Evolutionary conservation across 768 basidiomycete genomes (phyloP).

Genomic region (Mrakia frigida): DNA sequence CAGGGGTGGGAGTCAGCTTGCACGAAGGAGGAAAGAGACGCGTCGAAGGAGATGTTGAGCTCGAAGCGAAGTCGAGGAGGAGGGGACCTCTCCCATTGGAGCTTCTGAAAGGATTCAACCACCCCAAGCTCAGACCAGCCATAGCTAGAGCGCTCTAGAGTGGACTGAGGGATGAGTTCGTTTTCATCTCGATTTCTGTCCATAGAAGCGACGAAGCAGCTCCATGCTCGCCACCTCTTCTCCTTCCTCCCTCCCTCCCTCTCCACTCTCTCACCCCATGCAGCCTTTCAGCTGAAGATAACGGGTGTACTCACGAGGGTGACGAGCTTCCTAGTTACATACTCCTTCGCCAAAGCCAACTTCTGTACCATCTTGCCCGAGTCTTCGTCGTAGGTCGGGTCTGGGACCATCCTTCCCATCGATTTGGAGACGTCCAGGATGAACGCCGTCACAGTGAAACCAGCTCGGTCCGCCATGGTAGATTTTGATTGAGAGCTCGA

Average conservation of each 20-base stretch:
- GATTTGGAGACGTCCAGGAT: conserved; percentile 80
- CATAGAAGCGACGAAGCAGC: not conserved
- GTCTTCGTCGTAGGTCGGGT: conserved; percentile 7
- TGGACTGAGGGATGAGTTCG: too few relatives aligned
- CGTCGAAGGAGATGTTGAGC: not conserved
- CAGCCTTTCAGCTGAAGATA: not conserved
- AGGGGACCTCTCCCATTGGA: too few relatives aligned
- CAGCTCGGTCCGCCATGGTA: conserved; percentile 40
- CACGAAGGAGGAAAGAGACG: not conserved
- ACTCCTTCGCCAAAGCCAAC: conserved; percentile 76
- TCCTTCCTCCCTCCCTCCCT: not conserved
- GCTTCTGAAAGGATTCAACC: not conserved
- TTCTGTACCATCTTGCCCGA: conserved; percentile 61
- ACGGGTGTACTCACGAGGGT: conserved; percentile 60
- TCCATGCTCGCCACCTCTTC: not conserved
- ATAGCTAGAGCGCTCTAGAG: not conserved
- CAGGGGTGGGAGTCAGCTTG: too few relatives aligned
- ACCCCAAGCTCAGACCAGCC: not conserved
- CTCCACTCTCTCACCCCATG: not conserved
- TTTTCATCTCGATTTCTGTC: not conserved
- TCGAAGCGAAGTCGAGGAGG: not conserved
- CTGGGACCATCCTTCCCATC: conserved; percentile 57
- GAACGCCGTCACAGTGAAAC: conserved; percentile 51
- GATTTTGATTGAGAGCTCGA: not conserved
- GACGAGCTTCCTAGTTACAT: conserved; percentile 82